Percentiles rank a stretch among this genome's conserved stretches.
phyloP scores from a whole-genome alignment of 352 stramenopile genomes.

The Pythium biforme region DNA sequence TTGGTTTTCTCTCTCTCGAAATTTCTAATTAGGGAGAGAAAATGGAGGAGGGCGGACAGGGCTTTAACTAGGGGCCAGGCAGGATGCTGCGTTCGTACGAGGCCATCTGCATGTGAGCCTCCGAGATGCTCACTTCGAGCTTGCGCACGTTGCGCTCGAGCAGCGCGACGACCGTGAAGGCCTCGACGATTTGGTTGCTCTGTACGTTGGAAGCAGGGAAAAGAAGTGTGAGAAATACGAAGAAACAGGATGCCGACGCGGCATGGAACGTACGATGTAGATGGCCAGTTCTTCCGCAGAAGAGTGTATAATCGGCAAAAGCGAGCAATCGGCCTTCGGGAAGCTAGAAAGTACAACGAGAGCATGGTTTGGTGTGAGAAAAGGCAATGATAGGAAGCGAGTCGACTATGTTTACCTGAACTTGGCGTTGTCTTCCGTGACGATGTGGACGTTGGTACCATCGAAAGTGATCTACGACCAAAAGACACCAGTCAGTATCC shows the following conservation, averaged over 20 bases:
- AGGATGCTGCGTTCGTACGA: constrained; percentile 77
- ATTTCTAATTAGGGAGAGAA: not conserved
- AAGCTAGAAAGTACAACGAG: constrained; percentile 55
- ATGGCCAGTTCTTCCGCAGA: constrained; percentile 96
- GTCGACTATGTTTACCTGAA: constrained; percentile 76
- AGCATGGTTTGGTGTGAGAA: no score
- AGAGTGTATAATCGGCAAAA: constrained; percentile 97
- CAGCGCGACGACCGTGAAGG: constrained; percentile 76
- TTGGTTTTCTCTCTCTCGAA: not conserved
- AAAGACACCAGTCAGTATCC: not conserved
- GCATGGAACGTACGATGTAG: constrained; percentile 81
- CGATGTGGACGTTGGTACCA: constrained; percentile 85
- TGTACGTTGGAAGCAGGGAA: constrained; percentile 18
- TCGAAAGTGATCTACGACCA: constrained; percentile 74
- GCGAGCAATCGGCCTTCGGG: constrained; percentile 92
- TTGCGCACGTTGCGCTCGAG: constrained; percentile 78
- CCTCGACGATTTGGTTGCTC: constrained; percentile 87
- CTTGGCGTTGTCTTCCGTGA: constrained; percentile 93
- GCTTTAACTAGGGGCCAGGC: constrained; percentile 8
- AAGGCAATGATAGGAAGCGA: no score
- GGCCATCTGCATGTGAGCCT: constrained; percentile 90
- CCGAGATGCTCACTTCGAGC: constrained; percentile 94
- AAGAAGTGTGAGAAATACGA: not conserved
- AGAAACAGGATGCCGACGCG: not conserved
- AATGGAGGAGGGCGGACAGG: not conserved